Conservation (phyloP, 2,329 filamentous ascomycete genomes). For the Epichloe coenophiala region DNA sequence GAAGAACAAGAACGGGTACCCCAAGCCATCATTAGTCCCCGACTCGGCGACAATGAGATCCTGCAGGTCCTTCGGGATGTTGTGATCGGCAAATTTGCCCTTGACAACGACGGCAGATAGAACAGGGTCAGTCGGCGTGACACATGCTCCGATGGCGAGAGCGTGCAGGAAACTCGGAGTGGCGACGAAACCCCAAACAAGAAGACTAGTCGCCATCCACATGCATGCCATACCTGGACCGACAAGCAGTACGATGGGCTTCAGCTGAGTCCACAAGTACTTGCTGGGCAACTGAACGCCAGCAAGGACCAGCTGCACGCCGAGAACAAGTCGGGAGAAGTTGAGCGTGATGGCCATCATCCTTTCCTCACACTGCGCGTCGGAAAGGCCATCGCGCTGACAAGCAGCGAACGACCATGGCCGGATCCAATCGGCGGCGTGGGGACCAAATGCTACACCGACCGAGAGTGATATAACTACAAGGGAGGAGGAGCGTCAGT, state of each 20-base stretch:
- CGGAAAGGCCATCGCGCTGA: constrained; percentile 8
- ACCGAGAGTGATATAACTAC: constrained; percentile 67
- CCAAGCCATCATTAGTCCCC: constrained; percentile 78
- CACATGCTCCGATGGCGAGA: constrained; percentile 66
- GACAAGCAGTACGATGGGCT: constrained; percentile 57
- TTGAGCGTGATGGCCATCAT: constrained; percentile 65
- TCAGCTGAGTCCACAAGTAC: constrained; percentile 70
- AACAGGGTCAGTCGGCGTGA: constrained; percentile 87
- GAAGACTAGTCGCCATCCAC: constrained; percentile 71
- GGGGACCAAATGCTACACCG: constrained; percentile 66
- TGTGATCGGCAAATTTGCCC: constrained; percentile 83
- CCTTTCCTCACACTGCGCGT: constrained; percentile 28
- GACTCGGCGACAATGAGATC: constrained; percentile 72
- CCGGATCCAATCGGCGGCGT: constrained; percentile 61
- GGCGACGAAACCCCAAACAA: constrained; percentile 67
- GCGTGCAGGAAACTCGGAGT: constrained; percentile 62
- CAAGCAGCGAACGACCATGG: constrained; percentile 59
- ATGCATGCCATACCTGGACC: constrained; percentile 76
- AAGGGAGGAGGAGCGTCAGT: not conserved
- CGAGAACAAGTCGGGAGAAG: constrained; percentile 77
- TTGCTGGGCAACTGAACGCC: constrained; percentile 77
- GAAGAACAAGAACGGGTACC: constrained; percentile 80
- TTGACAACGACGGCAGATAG: constrained; percentile 85
- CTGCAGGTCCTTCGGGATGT: constrained; percentile 70
- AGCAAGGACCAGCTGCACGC: constrained; percentile 79